A percentile compares a stretch with the other conserved stretches of the same genome.
phyloP scores from a whole-genome alignment of 768 basidiomycete species.

The Suillus americanus region DNA sequence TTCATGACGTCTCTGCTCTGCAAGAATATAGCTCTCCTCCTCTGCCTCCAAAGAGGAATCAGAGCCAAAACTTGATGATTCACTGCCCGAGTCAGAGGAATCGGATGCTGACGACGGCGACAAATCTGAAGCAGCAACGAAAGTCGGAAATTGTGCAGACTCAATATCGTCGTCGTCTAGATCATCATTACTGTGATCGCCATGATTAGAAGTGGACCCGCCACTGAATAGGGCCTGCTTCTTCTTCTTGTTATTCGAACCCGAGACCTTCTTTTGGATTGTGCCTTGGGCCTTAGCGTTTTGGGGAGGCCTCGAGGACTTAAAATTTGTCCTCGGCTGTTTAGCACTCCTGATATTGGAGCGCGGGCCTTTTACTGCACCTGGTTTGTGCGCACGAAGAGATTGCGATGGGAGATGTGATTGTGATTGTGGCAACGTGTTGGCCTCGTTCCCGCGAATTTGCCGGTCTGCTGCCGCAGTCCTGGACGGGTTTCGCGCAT shows the following conservation, averaged over 20 bases:
- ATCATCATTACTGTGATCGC: slow-evolving; percentile 32
- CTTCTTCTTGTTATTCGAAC: slow-evolving; percentile 17
- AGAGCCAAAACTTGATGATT: slow-evolving; percentile 42
- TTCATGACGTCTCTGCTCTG: slow-evolving; percentile 45
- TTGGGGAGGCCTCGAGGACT: slow-evolving; percentile 32
- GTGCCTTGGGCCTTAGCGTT: slow-evolving; percentile 42
- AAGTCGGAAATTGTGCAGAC: slow-evolving; percentile 57
- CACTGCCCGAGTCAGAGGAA: slow-evolving; percentile 39
- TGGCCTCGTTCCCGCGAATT: slow-evolving; percentile 32
- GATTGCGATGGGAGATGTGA: slow-evolving; percentile 31
- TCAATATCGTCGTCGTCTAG: slow-evolving; percentile 32
- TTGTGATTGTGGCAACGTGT: slow-evolving; percentile 36
- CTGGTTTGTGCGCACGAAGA: slow-evolving; percentile 18
- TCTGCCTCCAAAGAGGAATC: slow-evolving; percentile 61
- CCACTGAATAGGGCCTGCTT: slow-evolving; percentile 15
- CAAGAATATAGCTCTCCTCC: slow-evolving; percentile 59
- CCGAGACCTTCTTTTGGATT: slow-evolving; percentile 26
- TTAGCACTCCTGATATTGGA: slow-evolving; percentile 18
- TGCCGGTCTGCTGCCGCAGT: slow-evolving; percentile 20
- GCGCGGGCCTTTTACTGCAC: slow-evolving; percentile 25
- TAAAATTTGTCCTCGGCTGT: slow-evolving; percentile 28
- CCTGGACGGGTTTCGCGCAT: slow-evolving; percentile 29
- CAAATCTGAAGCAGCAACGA: slow-evolving; percentile 62
- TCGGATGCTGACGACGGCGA: slow-evolving; percentile 50
- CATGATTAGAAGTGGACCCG: slow-evolving; percentile 27